Conservation (phyloP, 805 yeast genomes). For the Candida fluviatilis region DNA sequence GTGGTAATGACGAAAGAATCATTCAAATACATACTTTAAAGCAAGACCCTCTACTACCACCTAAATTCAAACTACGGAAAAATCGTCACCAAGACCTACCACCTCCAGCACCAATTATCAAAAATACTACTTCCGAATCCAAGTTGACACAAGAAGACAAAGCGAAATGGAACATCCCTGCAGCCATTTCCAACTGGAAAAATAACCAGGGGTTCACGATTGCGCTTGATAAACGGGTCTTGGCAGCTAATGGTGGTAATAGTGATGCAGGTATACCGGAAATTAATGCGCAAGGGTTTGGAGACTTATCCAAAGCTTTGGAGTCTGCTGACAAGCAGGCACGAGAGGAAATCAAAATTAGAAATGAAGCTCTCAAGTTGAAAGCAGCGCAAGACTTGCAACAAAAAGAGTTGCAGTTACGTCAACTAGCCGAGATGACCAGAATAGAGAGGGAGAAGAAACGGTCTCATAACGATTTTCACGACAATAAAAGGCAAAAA, state of each 20-base stretch:
- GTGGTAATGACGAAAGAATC: constrained; percentile 26
- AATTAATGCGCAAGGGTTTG: constrained; percentile 53
- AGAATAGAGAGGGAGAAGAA: constrained; percentile 16
- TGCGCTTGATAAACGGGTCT: constrained; percentile 68
- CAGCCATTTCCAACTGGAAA: constrained; percentile 93
- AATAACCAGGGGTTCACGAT: constrained; percentile 88
- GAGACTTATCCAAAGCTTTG: constrained; percentile 65
- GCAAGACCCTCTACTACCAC: constrained; percentile 84
- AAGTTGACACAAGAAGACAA: constrained; percentile 67
- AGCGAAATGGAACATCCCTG: constrained; percentile 81
- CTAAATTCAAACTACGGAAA: constrained; percentile 67
- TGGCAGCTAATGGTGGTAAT: constrained; percentile 42
- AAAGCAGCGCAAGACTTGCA: constrained; percentile 21
- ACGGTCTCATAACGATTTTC: constrained; percentile 5
- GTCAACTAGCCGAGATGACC: constrained; percentile 24
- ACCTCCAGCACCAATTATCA: constrained; percentile 58
- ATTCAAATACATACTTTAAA: constrained; percentile 65
- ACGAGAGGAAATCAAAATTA: constrained; percentile 14
- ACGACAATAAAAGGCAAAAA: constrained; percentile 10
- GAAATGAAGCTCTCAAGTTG: constrained; percentile 24
- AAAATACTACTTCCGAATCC: constrained; percentile 42
- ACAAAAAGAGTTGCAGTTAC: constrained; percentile 26
- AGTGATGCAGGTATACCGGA: constrained; percentile 15
- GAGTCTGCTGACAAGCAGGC: constrained; percentile 50
- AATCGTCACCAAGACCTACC: constrained; percentile 64